phyloP scores from a whole-genome alignment of 2,329 filamentous ascomycete species.

The Penicillium sclerotiorum region DNA sequence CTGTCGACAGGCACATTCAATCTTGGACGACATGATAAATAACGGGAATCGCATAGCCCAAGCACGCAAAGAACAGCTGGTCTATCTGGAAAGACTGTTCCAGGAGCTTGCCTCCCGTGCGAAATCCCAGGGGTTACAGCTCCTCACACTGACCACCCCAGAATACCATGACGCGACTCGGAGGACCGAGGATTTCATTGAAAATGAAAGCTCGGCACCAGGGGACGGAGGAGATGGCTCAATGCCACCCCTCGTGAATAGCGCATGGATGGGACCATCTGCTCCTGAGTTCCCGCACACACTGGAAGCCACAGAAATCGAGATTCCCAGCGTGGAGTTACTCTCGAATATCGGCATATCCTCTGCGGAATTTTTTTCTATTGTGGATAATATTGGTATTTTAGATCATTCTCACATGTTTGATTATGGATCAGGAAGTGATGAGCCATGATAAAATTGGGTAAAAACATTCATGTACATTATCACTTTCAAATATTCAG shows the following conservation, averaged over 20 bases:
- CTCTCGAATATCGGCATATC: conserved; percentile 45
- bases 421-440: conserved; percentile 11
- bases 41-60: conserved; percentile 39
- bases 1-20: conserved; percentile 23
- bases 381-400: conserved; percentile 40
- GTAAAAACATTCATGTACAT: too few species aligned
- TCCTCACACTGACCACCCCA: neutral
- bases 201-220: too few species aligned
- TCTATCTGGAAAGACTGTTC: neutral
- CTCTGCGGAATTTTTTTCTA: conserved; percentile 42
- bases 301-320: conserved; percentile 22
- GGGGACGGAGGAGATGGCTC: too few species aligned
- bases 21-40: conserved; percentile 39
- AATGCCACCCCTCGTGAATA: too few species aligned
- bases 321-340: conserved; percentile 33
- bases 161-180: neutral
- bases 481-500: too few species aligned
- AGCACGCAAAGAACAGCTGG: neutral
- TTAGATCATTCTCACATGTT: conserved; percentile 10
- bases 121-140: neutral
- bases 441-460: too few species aligned
- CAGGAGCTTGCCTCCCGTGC: neutral
- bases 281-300: neutral
- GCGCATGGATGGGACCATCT: neutral
- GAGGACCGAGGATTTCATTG: neutral